A percentile compares a stretch with the other conserved stretches of the same genome.
phyloP scores from a whole-genome alignment of 108 stramenopile genomes.

The Fragilariopsis cylindrus region DNA sequence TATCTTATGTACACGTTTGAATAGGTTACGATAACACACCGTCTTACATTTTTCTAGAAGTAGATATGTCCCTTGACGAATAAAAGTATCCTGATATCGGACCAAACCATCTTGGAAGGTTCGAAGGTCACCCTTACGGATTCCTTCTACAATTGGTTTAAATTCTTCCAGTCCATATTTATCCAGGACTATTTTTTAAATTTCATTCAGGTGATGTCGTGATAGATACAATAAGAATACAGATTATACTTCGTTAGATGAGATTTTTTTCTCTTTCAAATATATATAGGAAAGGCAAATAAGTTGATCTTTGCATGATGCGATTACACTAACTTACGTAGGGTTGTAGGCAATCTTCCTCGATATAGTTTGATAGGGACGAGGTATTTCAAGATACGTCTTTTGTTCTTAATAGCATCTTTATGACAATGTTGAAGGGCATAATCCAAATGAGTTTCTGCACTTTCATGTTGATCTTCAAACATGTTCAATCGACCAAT shows the following conservation, averaged over 20 bases:
- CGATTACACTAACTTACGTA: conserved; percentile 46
- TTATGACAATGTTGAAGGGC: conserved; percentile 86
- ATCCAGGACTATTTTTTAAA: conserved; percentile 60
- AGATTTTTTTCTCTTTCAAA: conserved; percentile 7
- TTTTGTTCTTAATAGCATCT: conserved; percentile 70
- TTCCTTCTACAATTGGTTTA: conserved; percentile 70
- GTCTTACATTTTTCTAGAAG: conserved; percentile 93
- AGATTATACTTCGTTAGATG: conserved; percentile 14
- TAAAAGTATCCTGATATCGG: conserved; percentile 82
- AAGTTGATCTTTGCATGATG: not conserved
- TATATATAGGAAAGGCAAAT: not conserved
- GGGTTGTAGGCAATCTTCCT: conserved; percentile 73
- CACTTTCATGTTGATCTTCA: conserved; percentile 91
- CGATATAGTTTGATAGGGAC: conserved; percentile 90
- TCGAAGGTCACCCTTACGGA: conserved; percentile 86
- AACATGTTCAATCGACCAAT: conserved; percentile 91
- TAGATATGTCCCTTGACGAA: conserved; percentile 89
- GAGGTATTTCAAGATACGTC: conserved; percentile 84
- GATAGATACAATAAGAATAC: not conserved
- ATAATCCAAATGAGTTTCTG: conserved; percentile 85
- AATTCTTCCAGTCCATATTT: conserved; percentile 87
- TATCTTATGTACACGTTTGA: conserved; percentile 83
- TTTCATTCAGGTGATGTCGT: too few relatives aligned
- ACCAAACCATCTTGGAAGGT: conserved; percentile 82
- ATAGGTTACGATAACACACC: conserved; percentile 93